These are phyloP conservation scores for Massariosphaeria phaeospora DNA, from an alignment of 495 filamentous ascomycete genomes.

Conservation along the genomic window DNA sequence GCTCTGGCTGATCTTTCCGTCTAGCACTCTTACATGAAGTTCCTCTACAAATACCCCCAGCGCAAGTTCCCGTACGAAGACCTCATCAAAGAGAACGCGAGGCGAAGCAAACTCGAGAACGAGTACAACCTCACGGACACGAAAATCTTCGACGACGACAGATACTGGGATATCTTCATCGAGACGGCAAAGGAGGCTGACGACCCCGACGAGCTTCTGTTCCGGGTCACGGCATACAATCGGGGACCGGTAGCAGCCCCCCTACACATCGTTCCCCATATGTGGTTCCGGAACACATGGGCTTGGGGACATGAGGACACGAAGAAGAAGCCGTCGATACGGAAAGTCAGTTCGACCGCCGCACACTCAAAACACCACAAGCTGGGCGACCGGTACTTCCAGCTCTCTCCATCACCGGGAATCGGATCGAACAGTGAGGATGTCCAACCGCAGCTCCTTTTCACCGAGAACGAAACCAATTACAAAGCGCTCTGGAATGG, in stretches of 20 bases:
- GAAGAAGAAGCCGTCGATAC: slow-evolving; percentile 71
- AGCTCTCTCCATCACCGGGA: slow-evolving; percentile 85
- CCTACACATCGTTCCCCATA: slow-evolving; percentile 87
- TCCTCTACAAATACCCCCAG: slow-evolving; percentile 95
- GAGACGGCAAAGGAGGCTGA: slow-evolving; percentile 91
- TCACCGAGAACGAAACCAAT: slow-evolving; percentile 95
- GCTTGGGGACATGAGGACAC: slow-evolving; percentile 73
- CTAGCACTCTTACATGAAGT: slow-evolving; percentile 98
- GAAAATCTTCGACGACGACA: slow-evolving; percentile 81
- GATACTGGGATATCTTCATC: slow-evolving; percentile 96
- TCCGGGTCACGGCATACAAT: slow-evolving; percentile 95
- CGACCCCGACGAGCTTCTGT: slow-evolving; percentile 83
- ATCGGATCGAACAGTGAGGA: slow-evolving; percentile 71
- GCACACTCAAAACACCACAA: slow-evolving; percentile 69
- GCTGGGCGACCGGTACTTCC: slow-evolving; percentile 75
- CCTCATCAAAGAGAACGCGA: slow-evolving; percentile 74
- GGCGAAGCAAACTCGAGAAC: slow-evolving; percentile 63
- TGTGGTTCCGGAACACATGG: slow-evolving; percentile 98
- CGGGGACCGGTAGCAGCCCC: slow-evolving; percentile 84
- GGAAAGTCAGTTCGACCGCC: slow-evolving; percentile 56
- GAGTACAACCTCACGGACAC: slow-evolving; percentile 94
- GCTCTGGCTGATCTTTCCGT: slow-evolving; percentile 28
- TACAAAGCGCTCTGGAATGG: slow-evolving; percentile 67
- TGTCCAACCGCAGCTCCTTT: slow-evolving; percentile 74
- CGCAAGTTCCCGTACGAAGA: slow-evolving; percentile 85